A percentile compares a stretch with the other conserved stretches of the same genome.
Evolutionary conservation across 306 rosid genomes (phyloP).

Genomic region (Sicyos baderoa): DNA sequence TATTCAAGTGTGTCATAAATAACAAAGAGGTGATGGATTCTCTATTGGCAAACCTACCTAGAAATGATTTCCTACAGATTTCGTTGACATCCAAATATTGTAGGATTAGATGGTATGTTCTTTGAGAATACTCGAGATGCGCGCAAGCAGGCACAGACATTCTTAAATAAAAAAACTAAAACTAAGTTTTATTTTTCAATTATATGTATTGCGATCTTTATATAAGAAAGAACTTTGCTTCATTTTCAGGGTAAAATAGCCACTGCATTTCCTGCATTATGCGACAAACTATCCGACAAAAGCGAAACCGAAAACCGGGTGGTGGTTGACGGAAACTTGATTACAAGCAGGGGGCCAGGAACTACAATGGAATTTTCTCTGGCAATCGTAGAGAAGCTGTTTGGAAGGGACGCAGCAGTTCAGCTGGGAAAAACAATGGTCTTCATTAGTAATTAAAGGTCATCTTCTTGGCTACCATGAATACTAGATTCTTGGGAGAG

Average conservation of each 20-base stretch:
- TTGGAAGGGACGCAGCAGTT: slow-evolving; percentile 47
- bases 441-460: slow-evolving; percentile 29
- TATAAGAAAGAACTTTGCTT: background rate
- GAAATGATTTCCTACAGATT: too few species aligned
- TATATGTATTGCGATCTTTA: background rate
- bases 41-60: too few species aligned
- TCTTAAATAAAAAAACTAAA: background rate
- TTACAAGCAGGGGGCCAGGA: slow-evolving; percentile 89
- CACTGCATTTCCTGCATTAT: slow-evolving; percentile 67
- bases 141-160: too few species aligned
- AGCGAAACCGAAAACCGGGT: slow-evolving; percentile 71
- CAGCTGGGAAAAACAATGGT: slow-evolving; percentile 50
- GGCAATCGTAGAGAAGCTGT: slow-evolving; percentile 71
- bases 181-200: background rate
- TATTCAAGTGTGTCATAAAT: too few species aligned
- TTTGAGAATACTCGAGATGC: too few species aligned
- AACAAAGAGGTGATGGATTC: too few species aligned
- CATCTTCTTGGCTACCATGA: background rate
- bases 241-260: slow-evolving; percentile 62
- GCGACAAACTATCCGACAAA: slow-evolving; percentile 60
- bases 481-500: background rate
- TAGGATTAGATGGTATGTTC: too few species aligned
- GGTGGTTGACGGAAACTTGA: slow-evolving; percentile 69
- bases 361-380: slow-evolving; percentile 68
- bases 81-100: too few species aligned